Evolutionary conservation across 352 stramenopile species (phyloP).

Genomic region (Globisporangium solare): DNA sequence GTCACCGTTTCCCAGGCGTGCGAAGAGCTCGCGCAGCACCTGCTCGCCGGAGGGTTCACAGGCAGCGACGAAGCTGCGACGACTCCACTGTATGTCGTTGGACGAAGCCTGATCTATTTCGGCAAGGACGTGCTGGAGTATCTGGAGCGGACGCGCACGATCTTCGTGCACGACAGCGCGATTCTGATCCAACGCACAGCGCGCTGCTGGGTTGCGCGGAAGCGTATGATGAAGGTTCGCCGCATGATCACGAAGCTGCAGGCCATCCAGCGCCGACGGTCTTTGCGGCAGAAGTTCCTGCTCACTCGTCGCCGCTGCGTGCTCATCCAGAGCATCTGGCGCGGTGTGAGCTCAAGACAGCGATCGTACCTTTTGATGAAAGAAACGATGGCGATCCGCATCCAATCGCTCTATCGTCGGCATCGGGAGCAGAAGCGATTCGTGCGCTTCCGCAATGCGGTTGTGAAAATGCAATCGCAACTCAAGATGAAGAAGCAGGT

Average conservation of each 20-base stretch:
- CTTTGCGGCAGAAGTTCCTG: conserved; percentile 40
- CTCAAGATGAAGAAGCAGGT: conserved; percentile 79
- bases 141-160: conserved; percentile 74
- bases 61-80: conserved; percentile 26
- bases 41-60: conserved; percentile 47
- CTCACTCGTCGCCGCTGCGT: conserved; percentile 35
- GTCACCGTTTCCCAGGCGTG: conserved; percentile 63
- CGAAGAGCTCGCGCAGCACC: conserved; percentile 42
- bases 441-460: conserved; percentile 50
- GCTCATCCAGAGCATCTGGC: conserved; percentile 71
- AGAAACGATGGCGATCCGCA: conserved; percentile 48
- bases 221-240: conserved; percentile 43
- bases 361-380: conserved; percentile 47
- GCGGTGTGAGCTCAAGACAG: conserved; percentile 58
- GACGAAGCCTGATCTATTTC: conserved; percentile 93
- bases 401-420: conserved; percentile 57
- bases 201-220: conserved; percentile 47
- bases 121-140: conserved; percentile 90
- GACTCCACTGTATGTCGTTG: conserved; percentile 63
- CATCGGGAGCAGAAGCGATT: conserved; percentile 46
- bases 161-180: conserved; percentile 67
- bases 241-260: conserved; percentile 56
- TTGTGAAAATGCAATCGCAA: conserved; percentile 65
- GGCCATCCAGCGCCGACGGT: conserved; percentile 43
- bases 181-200: conserved; percentile 55